Evolutionary conservation across 805 yeast species (phyloP).

Genomic region (Millerozyma miso): DNA sequence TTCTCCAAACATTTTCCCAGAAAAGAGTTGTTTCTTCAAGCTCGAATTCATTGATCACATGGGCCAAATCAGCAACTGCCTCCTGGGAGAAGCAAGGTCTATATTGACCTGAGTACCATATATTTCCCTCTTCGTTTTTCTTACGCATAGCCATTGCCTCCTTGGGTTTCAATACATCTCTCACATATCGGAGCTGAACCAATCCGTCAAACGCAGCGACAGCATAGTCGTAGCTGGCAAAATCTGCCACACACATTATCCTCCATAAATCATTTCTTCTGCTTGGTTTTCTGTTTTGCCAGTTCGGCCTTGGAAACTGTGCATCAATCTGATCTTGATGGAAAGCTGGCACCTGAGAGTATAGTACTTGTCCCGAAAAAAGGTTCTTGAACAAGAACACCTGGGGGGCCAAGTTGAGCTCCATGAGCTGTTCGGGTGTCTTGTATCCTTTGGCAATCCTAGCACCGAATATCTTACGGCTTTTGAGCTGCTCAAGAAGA

Average conservation of each 20-base stretch:
- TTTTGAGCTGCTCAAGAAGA: constrained; percentile 42
- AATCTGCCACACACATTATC: constrained; percentile 78
- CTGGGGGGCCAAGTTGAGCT: constrained; percentile 73
- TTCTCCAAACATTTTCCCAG: constrained; percentile 89
- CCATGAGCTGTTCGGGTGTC: constrained; percentile 26
- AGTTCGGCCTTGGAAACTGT: constrained; percentile 79
- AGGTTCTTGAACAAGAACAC: constrained; percentile 79
- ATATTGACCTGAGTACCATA: constrained; percentile 84
- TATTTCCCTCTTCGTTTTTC: constrained; percentile 70
- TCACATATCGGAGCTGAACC: constrained; percentile 65
- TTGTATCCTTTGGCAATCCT: constrained; percentile 39
- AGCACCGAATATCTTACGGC: constrained; percentile 39
- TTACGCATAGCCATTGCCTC: constrained; percentile 67
- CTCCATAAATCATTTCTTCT: constrained; percentile 87
- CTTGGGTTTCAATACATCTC: constrained; percentile 59
- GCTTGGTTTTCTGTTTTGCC: constrained; percentile 81
- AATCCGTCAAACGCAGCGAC: constrained; percentile 70
- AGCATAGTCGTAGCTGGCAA: constrained; percentile 57
- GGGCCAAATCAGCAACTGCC: constrained; percentile 78
- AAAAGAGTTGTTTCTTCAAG: constrained; percentile 47
- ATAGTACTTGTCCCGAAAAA: constrained; percentile 85
- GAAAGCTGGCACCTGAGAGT: constrained; percentile 75
- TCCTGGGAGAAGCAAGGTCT: constrained; percentile 90
- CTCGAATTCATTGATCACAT: constrained; percentile 62
- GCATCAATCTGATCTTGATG: constrained; percentile 57